These are phyloP conservation scores for Amyloporia xantha DNA, from an alignment of 768 basidiomycete species.

Conservation along the genomic window DNA sequence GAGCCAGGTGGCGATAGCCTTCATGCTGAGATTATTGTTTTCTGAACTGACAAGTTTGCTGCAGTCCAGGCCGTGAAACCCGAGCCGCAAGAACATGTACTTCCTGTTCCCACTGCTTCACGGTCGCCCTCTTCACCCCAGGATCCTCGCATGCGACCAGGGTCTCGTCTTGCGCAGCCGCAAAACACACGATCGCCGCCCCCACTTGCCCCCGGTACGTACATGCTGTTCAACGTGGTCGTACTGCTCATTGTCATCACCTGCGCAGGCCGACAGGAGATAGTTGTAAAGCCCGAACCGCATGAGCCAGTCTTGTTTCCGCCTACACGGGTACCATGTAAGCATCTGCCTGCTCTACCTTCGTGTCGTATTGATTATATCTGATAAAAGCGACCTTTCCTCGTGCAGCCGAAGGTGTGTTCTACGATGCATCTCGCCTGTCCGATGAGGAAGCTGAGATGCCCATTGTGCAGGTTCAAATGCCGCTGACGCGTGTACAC, in stretches of 20 bases:
- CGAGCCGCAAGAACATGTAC: slow-evolving; percentile 5
- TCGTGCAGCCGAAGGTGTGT: not conserved
- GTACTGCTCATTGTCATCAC: too few relatives aligned
- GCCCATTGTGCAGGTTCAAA: not conserved
- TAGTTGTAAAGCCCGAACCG: not conserved
- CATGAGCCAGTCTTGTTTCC: not conserved
- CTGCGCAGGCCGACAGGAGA: not conserved
- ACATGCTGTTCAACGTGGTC: not conserved
- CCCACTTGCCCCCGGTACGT: not conserved
- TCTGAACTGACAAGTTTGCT: not conserved
- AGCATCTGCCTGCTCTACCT: not conserved
- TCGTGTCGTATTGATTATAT: not conserved
- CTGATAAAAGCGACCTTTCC: not conserved
- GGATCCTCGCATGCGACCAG: not conserved
- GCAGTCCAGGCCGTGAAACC: slow-evolving; percentile 3
- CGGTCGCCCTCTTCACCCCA: not conserved
- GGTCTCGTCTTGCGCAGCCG: not conserved
- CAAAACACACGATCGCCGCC: not conserved
- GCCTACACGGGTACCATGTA: not conserved
- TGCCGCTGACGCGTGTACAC: not conserved
- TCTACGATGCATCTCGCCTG: not conserved
- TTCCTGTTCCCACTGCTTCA: not conserved
- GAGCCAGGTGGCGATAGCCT: not conserved
- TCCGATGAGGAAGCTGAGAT: not conserved
- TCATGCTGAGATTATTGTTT: not conserved